These are phyloP conservation scores for Chytriomyces sp. DNA, from an alignment of 192 early-diverging fungal genomes.

Conservation along the genomic window DNA sequence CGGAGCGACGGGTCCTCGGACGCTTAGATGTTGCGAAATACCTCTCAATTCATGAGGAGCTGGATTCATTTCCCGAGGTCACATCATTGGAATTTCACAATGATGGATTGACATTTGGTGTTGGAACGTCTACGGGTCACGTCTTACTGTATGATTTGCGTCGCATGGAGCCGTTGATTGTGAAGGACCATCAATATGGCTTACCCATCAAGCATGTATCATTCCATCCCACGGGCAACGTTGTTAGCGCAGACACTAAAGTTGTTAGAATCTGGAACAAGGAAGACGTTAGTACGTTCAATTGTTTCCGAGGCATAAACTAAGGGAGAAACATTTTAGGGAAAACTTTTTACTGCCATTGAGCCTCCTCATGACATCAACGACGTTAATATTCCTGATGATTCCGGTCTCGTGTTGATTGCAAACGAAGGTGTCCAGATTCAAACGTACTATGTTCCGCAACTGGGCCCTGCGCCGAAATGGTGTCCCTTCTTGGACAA, in stretches of 20 bases:
- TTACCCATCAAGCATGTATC: conserved; percentile 84
- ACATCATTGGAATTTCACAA: conserved; percentile 77
- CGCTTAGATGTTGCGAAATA: conserved; percentile 65
- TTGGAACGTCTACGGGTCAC: conserved; percentile 91
- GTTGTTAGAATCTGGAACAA: conserved; percentile 95
- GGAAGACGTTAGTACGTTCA: conserved; percentile 50
- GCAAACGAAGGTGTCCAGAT: conserved; percentile 94
- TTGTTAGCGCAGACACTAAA: conserved; percentile 86
- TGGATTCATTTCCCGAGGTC: conserved; percentile 62
- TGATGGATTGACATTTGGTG: conserved; percentile 84
- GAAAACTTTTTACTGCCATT: conserved; percentile 86
- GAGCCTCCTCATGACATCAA: conserved; percentile 93
- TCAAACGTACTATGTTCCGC: conserved; percentile 89
- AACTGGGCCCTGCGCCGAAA: conserved; percentile 86
- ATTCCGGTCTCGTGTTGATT: conserved; percentile 84
- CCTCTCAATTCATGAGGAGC: conserved; percentile 20
- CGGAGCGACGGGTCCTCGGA: conserved; percentile 59
- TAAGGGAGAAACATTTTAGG: conserved; percentile 37
- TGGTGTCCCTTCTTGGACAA: conserved; percentile 97
- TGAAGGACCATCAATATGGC: conserved; percentile 98
- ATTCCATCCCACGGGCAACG: conserved; percentile 79
- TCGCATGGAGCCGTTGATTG: conserved; percentile 73
- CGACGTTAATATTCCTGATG: conserved; percentile 80
- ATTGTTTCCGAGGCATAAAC: background rate
- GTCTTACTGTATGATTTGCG: conserved; percentile 93